Evolutionary conservation across 768 basidiomycete genomes (phyloP).

Genomic region (Lyophyllum semitale): DNA sequence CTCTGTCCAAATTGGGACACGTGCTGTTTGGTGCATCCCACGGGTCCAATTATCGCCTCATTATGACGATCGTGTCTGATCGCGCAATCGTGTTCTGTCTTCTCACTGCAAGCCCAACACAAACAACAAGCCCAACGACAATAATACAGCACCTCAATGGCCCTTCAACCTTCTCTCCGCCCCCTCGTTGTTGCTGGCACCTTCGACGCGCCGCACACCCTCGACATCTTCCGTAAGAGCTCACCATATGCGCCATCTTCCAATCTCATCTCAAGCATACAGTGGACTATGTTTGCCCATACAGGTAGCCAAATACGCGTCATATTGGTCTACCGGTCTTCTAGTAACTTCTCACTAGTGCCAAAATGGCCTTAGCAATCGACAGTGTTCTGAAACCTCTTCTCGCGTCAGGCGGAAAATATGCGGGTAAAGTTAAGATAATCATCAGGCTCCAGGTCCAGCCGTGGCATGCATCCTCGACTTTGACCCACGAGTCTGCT

Average conservation of each 20-base stretch:
- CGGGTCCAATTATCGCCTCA: conserved; percentile 1
- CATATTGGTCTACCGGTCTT: background rate
- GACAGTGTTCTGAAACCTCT: conserved; percentile 62
- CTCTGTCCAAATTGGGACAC: background rate
- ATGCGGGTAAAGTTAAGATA: conserved; percentile 72
- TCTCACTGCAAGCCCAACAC: background rate
- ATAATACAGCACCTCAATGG: conserved; percentile 50
- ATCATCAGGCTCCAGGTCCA: conserved; percentile 74
- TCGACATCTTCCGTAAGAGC: conserved; percentile 79
- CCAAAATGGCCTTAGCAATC: conserved; percentile 61
- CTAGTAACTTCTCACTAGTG: conserved; percentile 35
- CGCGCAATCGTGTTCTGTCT: background rate
- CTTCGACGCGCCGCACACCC: conserved; percentile 66
- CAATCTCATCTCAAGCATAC: background rate
- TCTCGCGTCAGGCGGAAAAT: conserved; percentile 58
- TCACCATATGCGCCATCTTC: background rate
- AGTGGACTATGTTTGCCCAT: conserved; percentile 92
- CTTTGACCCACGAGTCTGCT: conserved; percentile 77
- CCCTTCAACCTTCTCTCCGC: conserved; percentile 73
- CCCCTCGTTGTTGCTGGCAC: conserved; percentile 65
- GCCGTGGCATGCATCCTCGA: conserved; percentile 81
- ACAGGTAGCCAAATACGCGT: conserved; percentile 46
- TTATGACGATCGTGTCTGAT: background rate
- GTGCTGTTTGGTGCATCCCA: background rate
- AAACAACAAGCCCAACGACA: background rate